Percentiles rank a stretch among this genome's conserved stretches.
These are phyloP conservation scores for Hymenoscyphus fraxineus DNA, from an alignment of 2,329 filamentous ascomycete genomes.

Conservation along the genomic window DNA sequence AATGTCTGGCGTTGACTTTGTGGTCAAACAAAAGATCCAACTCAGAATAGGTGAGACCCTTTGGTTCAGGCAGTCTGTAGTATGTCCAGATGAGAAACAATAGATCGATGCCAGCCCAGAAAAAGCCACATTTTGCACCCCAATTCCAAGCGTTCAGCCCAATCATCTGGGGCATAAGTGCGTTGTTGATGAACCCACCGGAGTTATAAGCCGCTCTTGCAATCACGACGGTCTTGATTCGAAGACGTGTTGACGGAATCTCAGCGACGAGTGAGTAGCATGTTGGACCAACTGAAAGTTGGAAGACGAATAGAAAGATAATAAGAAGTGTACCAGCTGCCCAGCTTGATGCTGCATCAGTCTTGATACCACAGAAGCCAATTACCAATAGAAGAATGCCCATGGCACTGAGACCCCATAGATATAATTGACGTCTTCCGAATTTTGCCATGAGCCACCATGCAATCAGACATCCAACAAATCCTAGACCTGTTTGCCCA, in stretches of 20 bases:
- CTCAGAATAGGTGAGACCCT: slow-evolving; percentile 76
- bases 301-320: slow-evolving; percentile 74
- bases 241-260: slow-evolving; percentile 74
- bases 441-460: slow-evolving; percentile 46
- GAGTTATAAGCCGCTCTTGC: slow-evolving; percentile 71
- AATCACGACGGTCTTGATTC: slow-evolving; percentile 85
- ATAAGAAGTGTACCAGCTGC: slow-evolving; percentile 51
- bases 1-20: slow-evolving; percentile 43
- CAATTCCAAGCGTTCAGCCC: slow-evolving; percentile 75
- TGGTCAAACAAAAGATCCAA: slow-evolving; percentile 79
- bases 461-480: slow-evolving; percentile 47
- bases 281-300: slow-evolving; percentile 80
- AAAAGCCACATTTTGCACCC: slow-evolving; percentile 81
- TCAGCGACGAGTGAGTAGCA: slow-evolving; percentile 84
- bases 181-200: slow-evolving; percentile 29
- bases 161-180: slow-evolving; percentile 67
- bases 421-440: slow-evolving; percentile 48
- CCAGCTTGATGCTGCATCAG: slow-evolving; percentile 41
- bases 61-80: slow-evolving; percentile 77
- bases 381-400: slow-evolving; percentile 44
- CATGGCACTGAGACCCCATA: slow-evolving; percentile 45
- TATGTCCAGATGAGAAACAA: slow-evolving; percentile 76
- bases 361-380: slow-evolving; percentile 43
- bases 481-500: slow-evolving; percentile 44
- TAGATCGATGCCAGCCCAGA: slow-evolving; percentile 79